Base-by-base conservation (phyloP, 306 rosid species). In the Arachis stenosperma region DNA sequence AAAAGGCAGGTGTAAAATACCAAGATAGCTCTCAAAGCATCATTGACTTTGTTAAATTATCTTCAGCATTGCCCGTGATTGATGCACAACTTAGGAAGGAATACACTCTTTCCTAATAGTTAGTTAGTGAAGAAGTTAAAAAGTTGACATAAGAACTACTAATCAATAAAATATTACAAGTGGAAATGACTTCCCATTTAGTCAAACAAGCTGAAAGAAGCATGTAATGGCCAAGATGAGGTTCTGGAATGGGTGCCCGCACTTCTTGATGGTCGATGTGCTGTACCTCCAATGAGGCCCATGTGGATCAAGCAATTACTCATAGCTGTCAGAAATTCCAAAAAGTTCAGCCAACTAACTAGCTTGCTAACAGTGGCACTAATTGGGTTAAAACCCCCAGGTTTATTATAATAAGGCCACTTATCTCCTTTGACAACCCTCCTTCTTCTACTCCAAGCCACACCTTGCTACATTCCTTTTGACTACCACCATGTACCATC, bases 401-500 rank as follows among this genome's bases (percentile, higher is more conserved):
- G 56, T 8, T 70, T 15, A 33, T 27, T 44, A 44, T 51, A 41
- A 44, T 51, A 41, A 40, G 44, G 9, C 56, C 37, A 9, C 13
- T 14, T 37, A 14, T 13, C 66, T 36, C 66, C 22, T 41, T 9
- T 52, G 37, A 53, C 46, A 48, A 17, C 43, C 69, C n/a, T 39
- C 3, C 43, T 51, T 62, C 57, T 40, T 51, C 53, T 50, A 10
- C 69, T 62, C 70, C 12, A 61, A 12, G 62, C 7, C 53, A 44
- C 6, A 62, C 40, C 51, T 29, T 15, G 52, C 8, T 12, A 14
- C 8, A 54, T 7, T 61, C 58, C 54, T n/a, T 42, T 66, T 48
- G 44, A 42, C 58, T 58, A 37, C 58, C 69, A 62, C 72, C 72
- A 48, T 48, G 54, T 8, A 75, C 63, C 71, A 29, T 53, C 70